Conservation (phyloP, 345 rosid species). For the Barbarea vulgaris region DNA sequence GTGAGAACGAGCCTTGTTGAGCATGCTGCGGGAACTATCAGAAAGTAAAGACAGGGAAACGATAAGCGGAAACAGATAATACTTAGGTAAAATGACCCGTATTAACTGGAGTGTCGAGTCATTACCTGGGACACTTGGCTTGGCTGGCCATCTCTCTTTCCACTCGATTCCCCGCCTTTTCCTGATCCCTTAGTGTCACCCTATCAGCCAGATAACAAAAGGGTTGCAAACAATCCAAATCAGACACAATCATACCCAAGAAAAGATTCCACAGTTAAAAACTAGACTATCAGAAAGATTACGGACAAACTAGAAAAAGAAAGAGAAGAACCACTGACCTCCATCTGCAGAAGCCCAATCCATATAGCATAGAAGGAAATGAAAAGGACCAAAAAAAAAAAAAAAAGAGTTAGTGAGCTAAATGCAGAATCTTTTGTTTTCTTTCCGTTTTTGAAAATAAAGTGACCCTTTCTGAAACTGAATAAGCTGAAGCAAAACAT, state of each 20-base stretch:
- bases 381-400: constrained; percentile 21
- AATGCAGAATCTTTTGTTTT: neutral
- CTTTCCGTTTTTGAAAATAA: neutral
- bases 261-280: neutral
- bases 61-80: neutral
- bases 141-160: constrained; percentile 54
- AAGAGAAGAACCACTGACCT: constrained; percentile 52
- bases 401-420: constrained; percentile 6
- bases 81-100: neutral
- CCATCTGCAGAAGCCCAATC: constrained; percentile 63
- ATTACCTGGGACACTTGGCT: constrained; percentile 57
- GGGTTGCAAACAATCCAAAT: constrained; percentile 26
- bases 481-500: constrained; percentile 16
- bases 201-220: constrained; percentile 36
- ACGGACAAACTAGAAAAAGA: neutral
- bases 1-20: constrained; percentile 55
- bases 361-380: constrained; percentile 19
- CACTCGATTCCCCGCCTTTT: constrained; percentile 67
- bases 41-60: constrained; percentile 7
- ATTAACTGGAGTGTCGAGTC: neutral
- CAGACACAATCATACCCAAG: neutral
- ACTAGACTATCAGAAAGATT: neutral
- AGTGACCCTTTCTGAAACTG: neutral
- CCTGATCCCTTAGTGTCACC: constrained; percentile 81
- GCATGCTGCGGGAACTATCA: constrained; percentile 50